Evolutionary conservation across 305 asterid genomes (phyloP).

Genomic region (Fraxinus ornus): DNA sequence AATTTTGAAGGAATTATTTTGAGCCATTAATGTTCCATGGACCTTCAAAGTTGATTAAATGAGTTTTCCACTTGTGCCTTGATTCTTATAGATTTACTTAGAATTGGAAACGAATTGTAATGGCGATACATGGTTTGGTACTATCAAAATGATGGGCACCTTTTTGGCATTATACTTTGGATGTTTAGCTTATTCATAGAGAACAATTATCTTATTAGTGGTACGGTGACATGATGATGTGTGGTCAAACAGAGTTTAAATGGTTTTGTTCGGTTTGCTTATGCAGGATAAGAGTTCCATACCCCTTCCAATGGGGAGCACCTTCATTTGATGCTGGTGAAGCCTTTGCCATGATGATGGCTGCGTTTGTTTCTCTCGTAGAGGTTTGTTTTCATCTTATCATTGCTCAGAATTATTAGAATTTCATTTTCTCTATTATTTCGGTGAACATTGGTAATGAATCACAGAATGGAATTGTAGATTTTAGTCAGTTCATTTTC

Average conservation of each 20-base stretch:
- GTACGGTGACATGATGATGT: not conserved
- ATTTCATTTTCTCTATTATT: not conserved
- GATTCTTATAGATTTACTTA: not conserved
- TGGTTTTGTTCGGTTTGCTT: not conserved
- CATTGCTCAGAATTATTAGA: not conserved
- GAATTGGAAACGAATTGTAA: not conserved
- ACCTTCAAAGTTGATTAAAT: not conserved
- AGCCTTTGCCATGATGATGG: constrained; percentile 56
- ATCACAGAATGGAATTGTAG: not conserved
- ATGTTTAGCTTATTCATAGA: not conserved
- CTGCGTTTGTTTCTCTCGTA: constrained; percentile 49
- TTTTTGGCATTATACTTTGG: not conserved
- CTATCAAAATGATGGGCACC: not conserved
- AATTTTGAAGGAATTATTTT: not conserved
- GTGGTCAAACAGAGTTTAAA: not conserved
- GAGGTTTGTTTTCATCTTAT: constrained; percentile 35
- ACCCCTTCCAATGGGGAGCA: constrained; percentile 59
- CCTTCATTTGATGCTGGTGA: constrained; percentile 58
- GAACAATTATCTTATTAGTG: not conserved
- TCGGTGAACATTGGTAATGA: not conserved
- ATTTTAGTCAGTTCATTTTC: not conserved
- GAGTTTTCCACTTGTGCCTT: not conserved
- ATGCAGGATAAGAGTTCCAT: constrained; percentile 54
- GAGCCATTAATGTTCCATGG: not conserved
- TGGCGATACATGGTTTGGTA: not conserved